These are phyloP conservation scores for Butyriboletus loyo DNA, from an alignment of 768 basidiomycete species.

Conservation along the genomic window DNA sequence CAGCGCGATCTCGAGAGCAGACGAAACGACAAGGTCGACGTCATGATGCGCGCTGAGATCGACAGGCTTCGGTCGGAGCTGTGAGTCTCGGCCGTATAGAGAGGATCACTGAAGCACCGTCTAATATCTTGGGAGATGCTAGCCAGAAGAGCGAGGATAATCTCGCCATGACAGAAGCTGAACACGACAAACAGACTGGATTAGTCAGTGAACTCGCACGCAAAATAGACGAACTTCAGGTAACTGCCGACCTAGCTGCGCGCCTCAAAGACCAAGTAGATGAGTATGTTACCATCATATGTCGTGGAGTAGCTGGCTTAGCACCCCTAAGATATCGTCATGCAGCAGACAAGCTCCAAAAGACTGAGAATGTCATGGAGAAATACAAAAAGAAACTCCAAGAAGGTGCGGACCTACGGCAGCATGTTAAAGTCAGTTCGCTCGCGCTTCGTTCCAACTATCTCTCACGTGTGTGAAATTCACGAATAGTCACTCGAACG, in stretches of 20 bases:
- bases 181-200: constrained; percentile 75
- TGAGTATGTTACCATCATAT: constrained; percentile 50
- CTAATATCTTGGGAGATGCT: constrained; percentile 33
- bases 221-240: constrained; percentile 79
- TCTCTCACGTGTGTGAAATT: constrained; percentile 1
- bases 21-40: constrained; percentile 70
- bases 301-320: neutral
- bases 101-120: constrained; percentile 2
- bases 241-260: constrained; percentile 70
- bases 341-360: constrained; percentile 86
- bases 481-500: constrained; percentile 72
- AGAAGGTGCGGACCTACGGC: constrained; percentile 86
- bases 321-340: constrained; percentile 68
- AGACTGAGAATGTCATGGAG: constrained; percentile 96
- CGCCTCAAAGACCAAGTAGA: constrained; percentile 92
- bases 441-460: constrained; percentile 2
- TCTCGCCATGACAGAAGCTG: constrained; percentile 75
- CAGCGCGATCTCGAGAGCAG: constrained; percentile 57
- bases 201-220: constrained; percentile 70
- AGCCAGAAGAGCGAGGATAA: constrained; percentile 96
- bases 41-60: constrained; percentile 75
- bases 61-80: constrained; percentile 78
- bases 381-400: constrained; percentile 99
- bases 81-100: constrained; percentile 48
- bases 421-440: constrained; percentile 69